Evolutionary conservation across 2,329 filamentous ascomycete genomes (phyloP).

Genomic region (Hymenoscyphus albidus): DNA sequence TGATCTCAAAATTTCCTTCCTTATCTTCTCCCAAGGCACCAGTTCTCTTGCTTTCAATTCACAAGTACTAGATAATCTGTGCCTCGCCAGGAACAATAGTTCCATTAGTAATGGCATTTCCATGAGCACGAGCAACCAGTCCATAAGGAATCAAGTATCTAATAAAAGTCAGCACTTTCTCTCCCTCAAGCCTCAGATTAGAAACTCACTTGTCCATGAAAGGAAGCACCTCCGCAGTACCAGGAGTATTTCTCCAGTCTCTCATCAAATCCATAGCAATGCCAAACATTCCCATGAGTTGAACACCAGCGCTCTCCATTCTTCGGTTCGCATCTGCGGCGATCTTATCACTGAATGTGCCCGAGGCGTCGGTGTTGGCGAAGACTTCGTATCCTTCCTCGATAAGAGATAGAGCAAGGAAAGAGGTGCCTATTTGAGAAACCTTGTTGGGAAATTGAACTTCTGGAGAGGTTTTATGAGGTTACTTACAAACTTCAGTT

Average conservation of each 20-base stretch:
- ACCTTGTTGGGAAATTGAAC: neutral
- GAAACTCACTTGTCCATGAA: conserved; percentile 51
- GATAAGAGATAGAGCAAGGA: conserved; percentile 68
- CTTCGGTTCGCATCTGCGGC: conserved; percentile 62
- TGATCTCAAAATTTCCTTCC: neutral
- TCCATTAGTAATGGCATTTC: conserved; percentile 56
- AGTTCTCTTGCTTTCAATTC: neutral
- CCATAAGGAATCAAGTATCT: conserved; percentile 62
- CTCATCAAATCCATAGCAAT: conserved; percentile 33
- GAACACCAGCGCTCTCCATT: conserved; percentile 64
- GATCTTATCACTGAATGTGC: conserved; percentile 59
- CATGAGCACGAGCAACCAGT: conserved; percentile 58
- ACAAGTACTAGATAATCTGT: conserved; percentile 9
- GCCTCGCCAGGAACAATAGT: conserved; percentile 54
- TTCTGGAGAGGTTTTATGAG: too few relatives aligned
- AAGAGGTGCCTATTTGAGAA: conserved; percentile 54
- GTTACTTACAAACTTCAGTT: conserved; percentile 63
- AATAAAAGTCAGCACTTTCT: neutral
- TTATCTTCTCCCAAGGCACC: neutral
- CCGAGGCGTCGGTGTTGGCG: conserved; percentile 68
- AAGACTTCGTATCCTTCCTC: conserved; percentile 70
- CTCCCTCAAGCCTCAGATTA: neutral
- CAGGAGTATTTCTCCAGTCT: conserved; percentile 39
- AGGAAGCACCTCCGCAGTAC: conserved; percentile 54
- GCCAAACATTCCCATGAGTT: conserved; percentile 37